phyloP scores from a whole-genome alignment of 2,329 filamentous ascomycete species.

The Colletotrichum gloeosporioides region DNA sequence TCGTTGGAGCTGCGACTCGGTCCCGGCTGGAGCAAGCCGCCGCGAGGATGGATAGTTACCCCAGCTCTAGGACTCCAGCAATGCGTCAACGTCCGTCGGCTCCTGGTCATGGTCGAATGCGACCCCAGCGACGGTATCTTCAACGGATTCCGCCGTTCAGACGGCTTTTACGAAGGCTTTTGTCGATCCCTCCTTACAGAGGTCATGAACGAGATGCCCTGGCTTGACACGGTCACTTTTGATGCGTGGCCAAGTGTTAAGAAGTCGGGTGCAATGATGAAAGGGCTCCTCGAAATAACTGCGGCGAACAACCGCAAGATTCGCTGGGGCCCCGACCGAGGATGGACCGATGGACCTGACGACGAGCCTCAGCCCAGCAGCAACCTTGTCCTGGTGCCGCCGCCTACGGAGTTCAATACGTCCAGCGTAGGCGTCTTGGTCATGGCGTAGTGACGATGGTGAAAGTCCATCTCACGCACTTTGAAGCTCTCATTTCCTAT shows the following conservation, averaged over 20 bases:
- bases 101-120: conserved; percentile 74
- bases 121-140: conserved; percentile 74
- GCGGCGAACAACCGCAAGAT: conserved; percentile 55
- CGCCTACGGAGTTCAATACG: not conserved
- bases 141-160: conserved; percentile 68
- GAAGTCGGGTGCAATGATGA: conserved; percentile 69
- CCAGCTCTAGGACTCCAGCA: conserved; percentile 67
- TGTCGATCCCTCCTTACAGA: conserved; percentile 60
- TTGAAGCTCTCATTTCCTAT: not conserved
- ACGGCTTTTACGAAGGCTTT: conserved; percentile 75
- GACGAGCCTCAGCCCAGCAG: conserved; percentile 31
- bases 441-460: conserved; percentile 6
- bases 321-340: conserved; percentile 71
- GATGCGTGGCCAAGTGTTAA: conserved; percentile 72
- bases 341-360: conserved; percentile 64
- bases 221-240: conserved; percentile 66
- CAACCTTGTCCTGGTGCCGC: conserved; percentile 6
- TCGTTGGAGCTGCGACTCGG: conserved; percentile 74
- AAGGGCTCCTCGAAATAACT: conserved; percentile 60
- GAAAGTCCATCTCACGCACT: not conserved
- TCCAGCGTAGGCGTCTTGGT: conserved; percentile 17
- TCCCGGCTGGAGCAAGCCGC: conserved; percentile 75
- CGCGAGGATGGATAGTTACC: conserved; percentile 73
- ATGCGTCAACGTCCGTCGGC: conserved; percentile 60
- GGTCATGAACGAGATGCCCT: conserved; percentile 63